phyloP scores from a whole-genome alignment of 768 basidiomycete genomes.

The Boletus speciosus region DNA sequence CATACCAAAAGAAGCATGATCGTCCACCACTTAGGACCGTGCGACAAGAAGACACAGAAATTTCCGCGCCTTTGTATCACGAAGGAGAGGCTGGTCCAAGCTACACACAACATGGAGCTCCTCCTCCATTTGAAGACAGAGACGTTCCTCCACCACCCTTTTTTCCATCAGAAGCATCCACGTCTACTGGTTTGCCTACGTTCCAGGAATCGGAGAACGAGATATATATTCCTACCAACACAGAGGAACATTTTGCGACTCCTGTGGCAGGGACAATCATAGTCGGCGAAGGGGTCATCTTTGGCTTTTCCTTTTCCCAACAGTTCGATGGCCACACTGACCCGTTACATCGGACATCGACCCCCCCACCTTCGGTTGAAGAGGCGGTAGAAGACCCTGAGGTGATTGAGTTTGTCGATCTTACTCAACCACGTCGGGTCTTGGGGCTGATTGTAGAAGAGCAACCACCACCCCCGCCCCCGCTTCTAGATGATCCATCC shows the following conservation, averaged over 20 bases:
- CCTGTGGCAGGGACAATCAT: slow-evolving; percentile 37
- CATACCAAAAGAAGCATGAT: slow-evolving; percentile 88
- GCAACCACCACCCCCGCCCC: slow-evolving; percentile 71
- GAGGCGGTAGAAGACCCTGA: slow-evolving; percentile 71
- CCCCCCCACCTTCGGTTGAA: slow-evolving; percentile 75
- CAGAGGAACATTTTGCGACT: slow-evolving; percentile 38
- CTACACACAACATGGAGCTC: slow-evolving; percentile 56
- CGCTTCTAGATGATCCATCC: slow-evolving; percentile 80
- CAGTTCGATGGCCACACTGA: slow-evolving; percentile 83
- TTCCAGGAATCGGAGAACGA: slow-evolving; percentile 81
- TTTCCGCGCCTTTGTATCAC: slow-evolving; percentile 60
- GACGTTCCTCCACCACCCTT: slow-evolving; percentile 70
- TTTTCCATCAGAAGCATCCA: slow-evolving; percentile 57
- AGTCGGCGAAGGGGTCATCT: slow-evolving; percentile 71
- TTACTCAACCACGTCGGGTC: slow-evolving; percentile 55
- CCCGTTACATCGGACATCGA: slow-evolving; percentile 57
- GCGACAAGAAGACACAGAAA: slow-evolving; percentile 63
- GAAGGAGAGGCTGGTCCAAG: slow-evolving; percentile 77
- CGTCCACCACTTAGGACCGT: slow-evolving; percentile 70
- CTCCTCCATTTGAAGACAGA: slow-evolving; percentile 83
- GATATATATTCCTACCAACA: slow-evolving; percentile 54
- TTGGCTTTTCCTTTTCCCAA: slow-evolving; percentile 66
- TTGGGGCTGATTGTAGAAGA: slow-evolving; percentile 55
- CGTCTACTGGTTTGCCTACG: slow-evolving; percentile 59
- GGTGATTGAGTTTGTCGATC: slow-evolving; percentile 60